Evolutionary conservation across 2,329 filamentous ascomycete species (phyloP), one percentile per base, ranked within the genome.

Genomic region (Graphiopsis chlorocephala): DNA sequence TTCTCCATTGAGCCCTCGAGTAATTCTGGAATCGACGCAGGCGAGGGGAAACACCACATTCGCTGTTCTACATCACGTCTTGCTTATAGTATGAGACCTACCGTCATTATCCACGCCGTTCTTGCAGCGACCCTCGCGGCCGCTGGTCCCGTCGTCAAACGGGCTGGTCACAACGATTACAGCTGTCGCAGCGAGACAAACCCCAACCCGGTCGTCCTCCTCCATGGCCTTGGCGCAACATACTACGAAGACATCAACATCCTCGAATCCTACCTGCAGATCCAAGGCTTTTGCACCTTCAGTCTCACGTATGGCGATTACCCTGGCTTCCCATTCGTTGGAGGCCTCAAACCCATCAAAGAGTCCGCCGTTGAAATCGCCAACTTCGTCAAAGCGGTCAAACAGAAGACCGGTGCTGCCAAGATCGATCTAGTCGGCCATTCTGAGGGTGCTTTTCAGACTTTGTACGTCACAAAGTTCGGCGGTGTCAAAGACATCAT

Each of bases 231-330:
- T 3, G 70, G 70, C 33, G 69, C 70, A 20, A 72, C 69, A 20
- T 72, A 69, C 66, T 70, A 71, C 60, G 69, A 70, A 63, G 70
- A 72, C 63, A 65, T 72, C 28, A 72, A 72, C 55, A 31, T 59
- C 2, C 68, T 72, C 1, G 66, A 72, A 59, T 12, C 53, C n/a
- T 63, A 69, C 63, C 57, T 72, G n/a, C 62, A 70, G 35, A 48
- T 38, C 6, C 45, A 67, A 29, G 59, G 65, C 52, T 71, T 68
- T 50, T 71, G 69, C 61, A 70, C 70, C 17, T 71, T 71, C 64
- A 68, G 65, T 47, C 68, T 68, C 29, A 71, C 70, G 31, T 70
- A 71, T 35, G 70, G 70, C 29, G 70, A 57, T 28, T 69, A 69
- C 56, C 60, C 58, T 5, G 59, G 25, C 5, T 69, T 68, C 25